A percentile compares a stretch with the other conserved stretches of the same genome.
Conservation (phyloP, 2,329 filamentous ascomycete species). For the Fonsecaea nubica region DNA sequence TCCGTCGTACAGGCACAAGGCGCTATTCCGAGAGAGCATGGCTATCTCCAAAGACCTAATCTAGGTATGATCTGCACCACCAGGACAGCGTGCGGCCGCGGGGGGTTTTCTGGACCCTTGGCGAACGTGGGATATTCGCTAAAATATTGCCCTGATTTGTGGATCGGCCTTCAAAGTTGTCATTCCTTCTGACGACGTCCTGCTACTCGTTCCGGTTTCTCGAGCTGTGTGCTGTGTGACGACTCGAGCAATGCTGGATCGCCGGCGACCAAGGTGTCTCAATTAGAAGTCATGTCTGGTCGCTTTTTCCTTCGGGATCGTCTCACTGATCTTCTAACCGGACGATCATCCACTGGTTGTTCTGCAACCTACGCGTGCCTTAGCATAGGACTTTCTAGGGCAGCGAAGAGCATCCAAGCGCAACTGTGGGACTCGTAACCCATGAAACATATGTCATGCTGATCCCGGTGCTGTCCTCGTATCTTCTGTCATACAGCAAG, state of each 20-base stretch:
- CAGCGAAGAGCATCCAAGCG: neutral
- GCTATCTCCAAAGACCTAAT: neutral
- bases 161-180: conserved; percentile 13
- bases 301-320: neutral
- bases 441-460: neutral
- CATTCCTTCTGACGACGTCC: conserved; percentile 5
- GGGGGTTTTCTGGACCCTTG: neutral
- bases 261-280: neutral
- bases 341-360: neutral
- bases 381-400: neutral
- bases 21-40: neutral
- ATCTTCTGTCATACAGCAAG: neutral
- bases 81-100: neutral
- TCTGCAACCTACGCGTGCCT: neutral
- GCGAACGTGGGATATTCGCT: conserved; percentile 6
- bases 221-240: neutral
- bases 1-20: neutral
- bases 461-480: neutral
- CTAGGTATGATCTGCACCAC: neutral
- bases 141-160: conserved; percentile 12
- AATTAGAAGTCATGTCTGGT: neutral
- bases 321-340: neutral
- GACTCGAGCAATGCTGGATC: neutral
- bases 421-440: neutral
- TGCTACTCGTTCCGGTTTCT: conserved; percentile 1